A percentile compares a stretch with the other conserved stretches of the same genome.
phyloP scores from a whole-genome alignment of 306 rosid genomes.

The Carpinus fangiana region DNA sequence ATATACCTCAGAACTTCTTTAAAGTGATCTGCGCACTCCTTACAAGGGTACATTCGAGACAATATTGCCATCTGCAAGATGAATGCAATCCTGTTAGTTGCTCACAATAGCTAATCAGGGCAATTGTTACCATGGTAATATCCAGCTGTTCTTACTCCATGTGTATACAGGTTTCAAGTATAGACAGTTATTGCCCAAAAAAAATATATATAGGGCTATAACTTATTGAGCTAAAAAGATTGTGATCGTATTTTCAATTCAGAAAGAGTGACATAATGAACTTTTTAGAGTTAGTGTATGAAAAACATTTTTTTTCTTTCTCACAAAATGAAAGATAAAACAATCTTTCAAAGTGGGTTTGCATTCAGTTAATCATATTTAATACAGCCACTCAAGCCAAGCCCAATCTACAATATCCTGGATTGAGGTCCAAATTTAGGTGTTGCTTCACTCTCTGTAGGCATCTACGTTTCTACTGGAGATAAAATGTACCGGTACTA shows the following conservation, averaged over 20 bases:
- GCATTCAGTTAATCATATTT: neutral
- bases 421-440: neutral
- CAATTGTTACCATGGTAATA: neutral
- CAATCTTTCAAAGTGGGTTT: neutral
- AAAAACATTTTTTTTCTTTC: neutral
- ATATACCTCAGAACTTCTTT: constrained; percentile 74
- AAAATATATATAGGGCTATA: too few species aligned
- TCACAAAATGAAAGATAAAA: neutral
- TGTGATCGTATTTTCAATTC: too few species aligned
- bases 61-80: constrained; percentile 65
- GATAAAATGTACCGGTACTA: neutral
- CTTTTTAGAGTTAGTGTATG: neutral
- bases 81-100: constrained; percentile 25
- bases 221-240: neutral
- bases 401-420: neutral
- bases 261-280: neutral
- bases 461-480: neutral
- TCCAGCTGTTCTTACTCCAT: neutral
- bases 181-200: neutral
- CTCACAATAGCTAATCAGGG: constrained; percentile 3
- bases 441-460: neutral
- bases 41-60: constrained; percentile 86
- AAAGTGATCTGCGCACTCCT: constrained; percentile 92
- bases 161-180: neutral
- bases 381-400: neutral